Percentiles rank a stretch among this genome's conserved stretches.
Evolutionary conservation across 2,329 filamentous ascomycete genomes (phyloP).

Genomic region (Colletotrichum sp.): DNA sequence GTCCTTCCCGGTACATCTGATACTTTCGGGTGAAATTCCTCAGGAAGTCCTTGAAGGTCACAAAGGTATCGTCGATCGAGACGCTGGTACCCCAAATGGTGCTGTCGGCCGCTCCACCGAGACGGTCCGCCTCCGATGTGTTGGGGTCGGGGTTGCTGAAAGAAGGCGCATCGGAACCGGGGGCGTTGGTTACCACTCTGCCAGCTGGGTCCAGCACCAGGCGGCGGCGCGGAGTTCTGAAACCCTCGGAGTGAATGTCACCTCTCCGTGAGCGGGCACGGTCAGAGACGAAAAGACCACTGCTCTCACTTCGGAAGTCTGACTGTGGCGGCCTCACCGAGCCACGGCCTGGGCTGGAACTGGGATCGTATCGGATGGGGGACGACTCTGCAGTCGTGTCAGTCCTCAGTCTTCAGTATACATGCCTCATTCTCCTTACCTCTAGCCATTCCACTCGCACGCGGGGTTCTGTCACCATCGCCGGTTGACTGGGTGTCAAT

Average conservation of each 20-base stretch:
- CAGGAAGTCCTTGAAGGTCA: conserved; percentile 89
- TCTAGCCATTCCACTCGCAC: conserved; percentile 67
- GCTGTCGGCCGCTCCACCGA: conserved; percentile 81
- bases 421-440: conserved; percentile 50
- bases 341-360: conserved; percentile 78
- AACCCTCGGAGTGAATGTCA: conserved; percentile 84
- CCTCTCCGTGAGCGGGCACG: conserved; percentile 75
- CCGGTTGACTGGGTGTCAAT: conserved; percentile 59
- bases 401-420: background rate
- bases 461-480: conserved; percentile 70
- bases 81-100: conserved; percentile 98
- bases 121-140: conserved; percentile 88
- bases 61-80: conserved; percentile 87
- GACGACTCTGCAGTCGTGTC: conserved; percentile 73
- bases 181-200: conserved; percentile 56
- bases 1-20: conserved; percentile 88
- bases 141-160: conserved; percentile 74
- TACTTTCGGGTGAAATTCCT: conserved; percentile 94
- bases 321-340: conserved; percentile 65
- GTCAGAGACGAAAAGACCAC: conserved; percentile 76
- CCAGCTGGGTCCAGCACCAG: conserved; percentile 66
- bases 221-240: conserved; percentile 60
- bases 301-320: conserved; percentile 82
- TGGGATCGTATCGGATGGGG: conserved; percentile 88
- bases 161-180: conserved; percentile 62